A percentile compares a stretch with the other conserved stretches of the same genome.
phyloP scores from a whole-genome alignment of 1,284 basidiomycete species.

The Apiotrichum domesticum region DNA sequence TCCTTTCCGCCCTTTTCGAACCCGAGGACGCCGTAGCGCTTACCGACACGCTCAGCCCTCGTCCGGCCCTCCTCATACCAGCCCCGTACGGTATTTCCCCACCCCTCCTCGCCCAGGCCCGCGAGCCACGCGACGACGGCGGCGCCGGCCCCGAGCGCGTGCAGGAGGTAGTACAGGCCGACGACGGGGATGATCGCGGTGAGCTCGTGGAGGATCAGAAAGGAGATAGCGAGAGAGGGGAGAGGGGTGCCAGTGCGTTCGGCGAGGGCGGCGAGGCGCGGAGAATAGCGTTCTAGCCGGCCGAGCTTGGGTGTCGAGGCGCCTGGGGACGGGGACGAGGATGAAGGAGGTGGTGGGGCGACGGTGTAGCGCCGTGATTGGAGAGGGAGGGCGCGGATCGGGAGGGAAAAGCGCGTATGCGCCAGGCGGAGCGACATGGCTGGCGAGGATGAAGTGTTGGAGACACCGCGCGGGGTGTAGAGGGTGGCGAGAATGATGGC shows the following conservation, averaged over 20 bases:
- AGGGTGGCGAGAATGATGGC: no score
- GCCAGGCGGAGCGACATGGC: no score
- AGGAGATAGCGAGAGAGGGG: conserved; percentile 69
- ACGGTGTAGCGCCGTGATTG: no score
- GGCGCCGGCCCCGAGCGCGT: conserved; percentile 65
- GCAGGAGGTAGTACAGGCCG: conserved; percentile 65
- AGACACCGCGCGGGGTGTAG: no score
- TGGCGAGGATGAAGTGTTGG: no score
- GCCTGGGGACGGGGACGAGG: no score
- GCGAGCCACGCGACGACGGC: conserved; percentile 52
- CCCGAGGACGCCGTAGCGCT: conserved; percentile 74
- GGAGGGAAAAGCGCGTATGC: no score
- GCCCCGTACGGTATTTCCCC: conserved; percentile 38
- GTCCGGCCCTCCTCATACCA: conserved; percentile 71
- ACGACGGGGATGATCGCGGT: conserved; percentile 71
- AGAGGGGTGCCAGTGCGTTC: conserved; percentile 52
- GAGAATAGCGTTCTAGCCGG: conserved; percentile 23
- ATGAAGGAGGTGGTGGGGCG: no score
- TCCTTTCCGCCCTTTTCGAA: conserved; percentile 53
- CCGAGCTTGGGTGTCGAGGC: no score
- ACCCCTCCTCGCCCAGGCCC: conserved; percentile 3
- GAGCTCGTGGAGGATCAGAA: conserved; percentile 77
- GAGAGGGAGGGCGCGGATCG: no score
- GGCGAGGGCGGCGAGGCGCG: conserved; percentile 27
- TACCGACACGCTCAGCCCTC: conserved; percentile 66